Conservation (phyloP, 2,329 filamentous ascomycete species). For the Lasiodiplodia hormozganensis region DNA sequence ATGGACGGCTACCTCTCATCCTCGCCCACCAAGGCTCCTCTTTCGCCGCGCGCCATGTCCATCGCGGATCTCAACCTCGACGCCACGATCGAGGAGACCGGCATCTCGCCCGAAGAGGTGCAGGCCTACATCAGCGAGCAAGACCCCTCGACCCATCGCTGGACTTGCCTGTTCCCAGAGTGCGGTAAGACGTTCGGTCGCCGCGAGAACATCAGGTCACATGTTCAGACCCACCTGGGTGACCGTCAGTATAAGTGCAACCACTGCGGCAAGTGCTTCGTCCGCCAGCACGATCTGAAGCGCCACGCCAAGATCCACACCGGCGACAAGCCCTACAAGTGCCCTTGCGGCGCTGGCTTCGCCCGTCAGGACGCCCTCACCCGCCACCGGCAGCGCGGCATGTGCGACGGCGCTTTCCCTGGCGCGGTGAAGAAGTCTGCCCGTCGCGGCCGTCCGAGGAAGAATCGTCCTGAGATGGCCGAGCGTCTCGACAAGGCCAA, state of each 20-base stretch:
- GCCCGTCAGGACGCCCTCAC: constrained; percentile 95
- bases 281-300: constrained; percentile 96
- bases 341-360: constrained; percentile 92
- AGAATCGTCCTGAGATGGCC: constrained; percentile 66
- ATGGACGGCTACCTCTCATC: constrained; percentile 34
- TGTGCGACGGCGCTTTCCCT: constrained; percentile 95
- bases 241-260: constrained; percentile 96
- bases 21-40: constrained; percentile 30
- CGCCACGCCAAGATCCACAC: constrained; percentile 97
- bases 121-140: constrained; percentile 57
- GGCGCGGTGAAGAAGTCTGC: constrained; percentile 72
- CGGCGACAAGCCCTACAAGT: constrained; percentile 93
- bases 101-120: constrained; percentile 81
- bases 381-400: constrained; percentile 90
- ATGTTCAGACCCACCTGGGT: constrained; percentile 96
- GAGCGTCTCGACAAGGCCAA: constrained; percentile 63
- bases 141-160: constrained; percentile 51
- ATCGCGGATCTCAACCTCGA: constrained; percentile 62
- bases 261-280: constrained; percentile 92
- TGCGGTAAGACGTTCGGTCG: constrained; percentile 93
- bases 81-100: constrained; percentile 75
- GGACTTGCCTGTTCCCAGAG: constrained; percentile 63
- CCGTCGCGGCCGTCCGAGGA: constrained; percentile 71
- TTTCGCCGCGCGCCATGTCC: constrained; percentile 52
- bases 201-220: constrained; percentile 98